Conservation (phyloP, 2,329 filamentous ascomycete genomes). For the Colletotrichum musae region DNA sequence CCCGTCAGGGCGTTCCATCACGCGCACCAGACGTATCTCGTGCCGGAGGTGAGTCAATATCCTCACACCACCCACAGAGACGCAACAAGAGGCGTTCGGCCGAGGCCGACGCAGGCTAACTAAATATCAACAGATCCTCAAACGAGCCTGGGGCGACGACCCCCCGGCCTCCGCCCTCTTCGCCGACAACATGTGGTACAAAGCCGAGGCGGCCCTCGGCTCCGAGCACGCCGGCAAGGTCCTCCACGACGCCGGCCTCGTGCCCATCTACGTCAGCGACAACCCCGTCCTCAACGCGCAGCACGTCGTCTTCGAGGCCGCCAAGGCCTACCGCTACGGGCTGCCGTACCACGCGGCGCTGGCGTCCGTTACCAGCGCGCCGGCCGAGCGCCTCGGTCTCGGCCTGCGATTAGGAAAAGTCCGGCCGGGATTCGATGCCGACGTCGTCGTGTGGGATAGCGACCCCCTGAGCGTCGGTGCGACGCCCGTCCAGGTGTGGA, state of each 20-base stretch:
- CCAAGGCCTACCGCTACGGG: slow-evolving; percentile 72
- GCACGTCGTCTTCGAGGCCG: slow-evolving; percentile 77
- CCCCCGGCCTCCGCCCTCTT: slow-evolving; percentile 74
- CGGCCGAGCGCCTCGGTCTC: slow-evolving; percentile 71
- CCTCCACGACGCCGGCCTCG: slow-evolving; percentile 75
- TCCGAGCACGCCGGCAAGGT: slow-evolving; percentile 77
- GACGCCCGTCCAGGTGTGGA: slow-evolving; percentile 73
- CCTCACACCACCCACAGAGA: too few species aligned
- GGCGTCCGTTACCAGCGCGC: slow-evolving; percentile 70
- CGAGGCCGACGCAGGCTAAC: too few species aligned
- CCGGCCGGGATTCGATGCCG: slow-evolving; percentile 73
- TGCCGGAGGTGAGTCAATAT: slow-evolving; percentile 69
- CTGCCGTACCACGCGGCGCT: slow-evolving; percentile 73
- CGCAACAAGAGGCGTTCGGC: too few species aligned
- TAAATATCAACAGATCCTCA: slow-evolving; percentile 65
- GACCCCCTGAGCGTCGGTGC: slow-evolving; percentile 74
- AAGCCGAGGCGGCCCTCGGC: slow-evolving; percentile 75
- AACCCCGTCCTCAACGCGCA: slow-evolving; percentile 80
- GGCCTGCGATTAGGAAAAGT: slow-evolving; percentile 71
- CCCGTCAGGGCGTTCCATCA: slow-evolving; percentile 78
- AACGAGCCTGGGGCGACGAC: slow-evolving; percentile 67
- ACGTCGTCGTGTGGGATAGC: slow-evolving; percentile 74
- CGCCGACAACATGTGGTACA: slow-evolving; percentile 82
- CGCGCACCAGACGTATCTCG: slow-evolving; percentile 75
- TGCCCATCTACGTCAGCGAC: slow-evolving; percentile 77